Percentiles rank a stretch among this genome's conserved stretches.
Evolutionary conservation across 2,329 filamentous ascomycete genomes (phyloP).

Genomic region (Exophiala spinifera): DNA sequence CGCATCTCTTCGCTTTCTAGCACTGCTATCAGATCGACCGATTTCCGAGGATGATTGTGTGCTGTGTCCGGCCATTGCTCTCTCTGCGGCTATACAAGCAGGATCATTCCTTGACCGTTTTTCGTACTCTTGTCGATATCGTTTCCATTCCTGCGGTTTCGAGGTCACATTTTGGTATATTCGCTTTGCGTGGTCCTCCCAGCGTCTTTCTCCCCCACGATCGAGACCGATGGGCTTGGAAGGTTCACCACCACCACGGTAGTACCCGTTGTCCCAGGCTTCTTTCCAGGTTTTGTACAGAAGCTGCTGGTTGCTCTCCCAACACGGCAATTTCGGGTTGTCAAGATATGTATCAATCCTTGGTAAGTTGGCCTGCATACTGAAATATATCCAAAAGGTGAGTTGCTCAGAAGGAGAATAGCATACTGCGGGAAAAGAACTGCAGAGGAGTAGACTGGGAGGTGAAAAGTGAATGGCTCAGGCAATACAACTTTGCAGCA

Average conservation of each 20-base stretch:
- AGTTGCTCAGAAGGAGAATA: not conserved
- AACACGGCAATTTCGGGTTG: not conserved
- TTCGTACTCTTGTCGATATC: not conserved
- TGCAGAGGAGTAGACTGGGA: not conserved
- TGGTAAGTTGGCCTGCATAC: not conserved
- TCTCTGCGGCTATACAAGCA: slow-evolving; percentile 37
- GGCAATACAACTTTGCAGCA: not conserved
- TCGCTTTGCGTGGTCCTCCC: not conserved
- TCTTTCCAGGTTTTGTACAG: not conserved
- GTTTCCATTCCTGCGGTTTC: not conserved
- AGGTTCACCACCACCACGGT: not conserved
- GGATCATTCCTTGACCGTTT: too few relatives aligned
- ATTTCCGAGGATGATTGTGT: slow-evolving; percentile 30
- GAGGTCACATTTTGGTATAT: not conserved
- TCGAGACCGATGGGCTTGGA: not conserved
- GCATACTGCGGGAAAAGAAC: not conserved
- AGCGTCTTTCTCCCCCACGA: not conserved
- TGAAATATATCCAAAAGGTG: slow-evolving; percentile 2
- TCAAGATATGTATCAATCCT: not conserved
- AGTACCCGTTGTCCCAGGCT: not conserved
- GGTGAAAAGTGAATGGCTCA: not conserved
- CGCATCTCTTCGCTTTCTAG: slow-evolving; percentile 1
- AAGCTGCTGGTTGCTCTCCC: not conserved
- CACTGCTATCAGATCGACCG: slow-evolving; percentile 9
- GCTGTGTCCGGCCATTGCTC: slow-evolving; percentile 41